Evolutionary conservation across 176 grass and related monocot species (phyloP), one percentile per base, ranked within the genome.

Genomic region (Cenchrus purpureus): DNA sequence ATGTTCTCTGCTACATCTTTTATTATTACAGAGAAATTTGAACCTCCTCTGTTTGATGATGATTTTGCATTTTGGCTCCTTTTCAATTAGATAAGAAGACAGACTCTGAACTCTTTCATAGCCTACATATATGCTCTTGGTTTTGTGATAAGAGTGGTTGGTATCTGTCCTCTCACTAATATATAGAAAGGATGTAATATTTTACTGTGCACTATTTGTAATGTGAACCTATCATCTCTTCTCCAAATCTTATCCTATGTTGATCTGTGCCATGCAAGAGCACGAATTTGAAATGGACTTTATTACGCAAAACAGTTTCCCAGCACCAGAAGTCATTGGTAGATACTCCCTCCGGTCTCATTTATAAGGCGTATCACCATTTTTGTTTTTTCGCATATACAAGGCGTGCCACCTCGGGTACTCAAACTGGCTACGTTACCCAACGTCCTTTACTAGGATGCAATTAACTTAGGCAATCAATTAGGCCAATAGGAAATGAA

Each of bases 151-250:
- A 79, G 8, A 53, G 1, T 61, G 1, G 44, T 51, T 86, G 66
- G 31, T 19, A 13, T 28, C 57, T 57, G 45, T 46, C 8, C 1
- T 46, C 45, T 9, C 8, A 56, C 49, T 65, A 44, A 80, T 10
- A 48, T 87, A 75, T 73, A 72, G 20, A 66, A 67, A 74, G 6
- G 4, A 57, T 57, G 40, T n/a, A 80, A 56, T 73, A 65, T 31
- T 31, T 40, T 40, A 40, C 37, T 73, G 16, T 72, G 55, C 32
- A 63, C 45, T 1, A 3, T 72, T 63, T 86, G 76, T 52, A 86
- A 19, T 28, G 29, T 17, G 66, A 86, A 66, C 68, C 42, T 62
- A 1, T 54, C n/a, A 73, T 16, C 13, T 54, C 2, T 3, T 65
- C 46, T 20, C 6, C 6, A 48, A 19, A 54, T 62, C 54, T 29